These are phyloP conservation scores for Fraxinus quadrangulata DNA, from an alignment of 257 asterid species.

Conservation along the genomic window DNA sequence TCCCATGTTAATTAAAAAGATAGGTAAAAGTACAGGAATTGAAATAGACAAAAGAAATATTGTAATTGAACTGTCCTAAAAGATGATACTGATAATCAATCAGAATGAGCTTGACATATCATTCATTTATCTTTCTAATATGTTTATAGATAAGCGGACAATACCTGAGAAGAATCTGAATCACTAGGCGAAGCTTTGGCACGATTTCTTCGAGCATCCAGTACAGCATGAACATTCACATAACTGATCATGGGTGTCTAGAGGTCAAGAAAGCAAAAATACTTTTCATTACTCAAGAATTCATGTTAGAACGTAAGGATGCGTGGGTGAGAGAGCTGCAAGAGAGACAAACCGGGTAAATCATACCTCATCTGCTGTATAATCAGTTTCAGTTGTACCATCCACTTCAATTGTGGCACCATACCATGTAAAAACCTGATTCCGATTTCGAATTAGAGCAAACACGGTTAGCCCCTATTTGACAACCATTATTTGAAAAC, in stretches of 20 bases:
- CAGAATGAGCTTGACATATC: not conserved
- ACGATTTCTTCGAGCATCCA: conserved; percentile 86
- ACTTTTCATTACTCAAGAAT: not conserved
- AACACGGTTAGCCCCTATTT: not conserved
- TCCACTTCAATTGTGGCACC: conserved; percentile 95
- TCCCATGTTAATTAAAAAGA: not conserved
- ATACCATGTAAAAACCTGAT: conserved; percentile 90
- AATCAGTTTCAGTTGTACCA: conserved; percentile 87
- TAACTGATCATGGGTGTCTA: conserved; percentile 98
- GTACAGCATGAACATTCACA: conserved; percentile 88
- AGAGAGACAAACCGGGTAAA: not conserved
- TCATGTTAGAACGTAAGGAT: not conserved
- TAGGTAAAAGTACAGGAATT: not conserved
- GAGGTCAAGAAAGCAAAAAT: conserved; percentile 23
- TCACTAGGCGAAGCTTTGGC: conserved; percentile 87
- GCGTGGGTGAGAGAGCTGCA: not conserved
- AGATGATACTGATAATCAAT: not conserved
- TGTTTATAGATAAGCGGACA: conserved; percentile 10
- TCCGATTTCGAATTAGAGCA: conserved; percentile 28
- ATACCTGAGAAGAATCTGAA: conserved; percentile 91
- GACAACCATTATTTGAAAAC: no score
- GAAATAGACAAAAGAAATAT: not conserved
- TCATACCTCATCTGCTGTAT: conserved; percentile 91
- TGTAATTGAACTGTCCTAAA: not conserved
- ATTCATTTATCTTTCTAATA: conserved; percentile 4